These are phyloP conservation scores for Prunus mira DNA, from an alignment of 306 rosid species.

Conservation along the genomic window DNA sequence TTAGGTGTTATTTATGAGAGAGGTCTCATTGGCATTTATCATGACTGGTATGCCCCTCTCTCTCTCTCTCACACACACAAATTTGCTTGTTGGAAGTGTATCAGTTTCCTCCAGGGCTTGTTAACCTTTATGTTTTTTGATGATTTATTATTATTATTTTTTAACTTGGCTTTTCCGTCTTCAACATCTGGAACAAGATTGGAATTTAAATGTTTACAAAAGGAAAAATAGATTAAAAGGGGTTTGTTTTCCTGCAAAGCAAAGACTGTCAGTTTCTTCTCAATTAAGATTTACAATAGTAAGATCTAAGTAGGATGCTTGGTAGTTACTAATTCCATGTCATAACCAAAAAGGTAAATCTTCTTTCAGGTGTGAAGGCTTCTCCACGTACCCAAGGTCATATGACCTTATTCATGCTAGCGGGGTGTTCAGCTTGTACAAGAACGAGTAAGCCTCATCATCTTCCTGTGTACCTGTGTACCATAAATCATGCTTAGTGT, in stretches of 20 bases:
- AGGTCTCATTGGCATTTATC: constrained; percentile 94
- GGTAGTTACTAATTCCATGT: not conserved
- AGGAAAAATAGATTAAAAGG: not conserved
- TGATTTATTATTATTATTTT: not conserved
- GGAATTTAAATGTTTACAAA: not conserved
- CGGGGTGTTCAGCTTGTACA: constrained; percentile 75
- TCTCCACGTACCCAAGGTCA: constrained; percentile 98
- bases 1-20: constrained; percentile 86
- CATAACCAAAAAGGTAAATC: not conserved
- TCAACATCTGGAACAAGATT: too few species aligned
- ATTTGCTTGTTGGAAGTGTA: not conserved
- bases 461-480: constrained; percentile 22
- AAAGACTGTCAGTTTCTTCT: not conserved
- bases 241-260: not conserved
- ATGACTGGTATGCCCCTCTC: constrained; percentile 69
- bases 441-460: constrained; percentile 54
- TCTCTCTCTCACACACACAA: not conserved
- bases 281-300: not conserved
- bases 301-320: not conserved
- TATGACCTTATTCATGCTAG: constrained; percentile 85
- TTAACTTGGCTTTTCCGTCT: too few species aligned
- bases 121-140: not conserved
- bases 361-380: constrained; percentile 90
- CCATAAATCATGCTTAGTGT: not conserved
- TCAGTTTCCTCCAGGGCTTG: not conserved